These are phyloP conservation scores for Neonothopanus nambi DNA, from an alignment of 1,284 basidiomycete species.

Conservation along the genomic window DNA sequence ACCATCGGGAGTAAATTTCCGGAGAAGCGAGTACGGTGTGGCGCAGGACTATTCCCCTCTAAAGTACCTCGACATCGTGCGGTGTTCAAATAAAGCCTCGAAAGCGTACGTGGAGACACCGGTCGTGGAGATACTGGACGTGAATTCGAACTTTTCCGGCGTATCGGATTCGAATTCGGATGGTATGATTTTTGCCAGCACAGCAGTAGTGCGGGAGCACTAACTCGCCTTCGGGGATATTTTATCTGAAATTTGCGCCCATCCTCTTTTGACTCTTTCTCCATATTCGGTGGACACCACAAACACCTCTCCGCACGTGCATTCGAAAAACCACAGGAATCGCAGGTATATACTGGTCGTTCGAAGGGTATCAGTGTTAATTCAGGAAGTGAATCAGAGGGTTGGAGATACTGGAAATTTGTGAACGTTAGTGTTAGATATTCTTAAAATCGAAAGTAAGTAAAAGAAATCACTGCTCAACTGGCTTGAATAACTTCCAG, in stretches of 20 bases:
- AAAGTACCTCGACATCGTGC: too few species aligned
- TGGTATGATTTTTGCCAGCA: neutral
- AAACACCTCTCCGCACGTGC: constrained; percentile 52
- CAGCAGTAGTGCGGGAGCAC: constrained; percentile 33
- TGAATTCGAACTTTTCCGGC: neutral
- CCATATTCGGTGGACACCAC: constrained; percentile 48
- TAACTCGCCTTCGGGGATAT: constrained; percentile 36
- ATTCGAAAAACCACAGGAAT: constrained; percentile 51
- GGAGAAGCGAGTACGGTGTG: neutral
- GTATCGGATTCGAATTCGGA: neutral
- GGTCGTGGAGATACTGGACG: neutral
- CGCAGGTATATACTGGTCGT: constrained; percentile 52
- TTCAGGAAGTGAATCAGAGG: constrained; percentile 52
- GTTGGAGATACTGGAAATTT: constrained; percentile 39
- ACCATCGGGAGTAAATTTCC: neutral
- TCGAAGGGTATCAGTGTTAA: constrained; percentile 44
- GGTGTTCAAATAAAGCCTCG: too few species aligned
- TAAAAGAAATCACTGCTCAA: neutral
- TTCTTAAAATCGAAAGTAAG: neutral
- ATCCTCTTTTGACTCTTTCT: constrained; percentile 38
- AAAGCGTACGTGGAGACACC: neutral
- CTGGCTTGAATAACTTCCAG: constrained; percentile 11
- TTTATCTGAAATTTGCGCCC: constrained; percentile 33
- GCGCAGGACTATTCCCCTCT: neutral
- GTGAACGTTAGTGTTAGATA: neutral